Evolutionary conservation across 495 filamentous ascomycete species (phyloP), one percentile per base, ranked within the genome.

Genomic region (Trichoderma erinaceum): DNA sequence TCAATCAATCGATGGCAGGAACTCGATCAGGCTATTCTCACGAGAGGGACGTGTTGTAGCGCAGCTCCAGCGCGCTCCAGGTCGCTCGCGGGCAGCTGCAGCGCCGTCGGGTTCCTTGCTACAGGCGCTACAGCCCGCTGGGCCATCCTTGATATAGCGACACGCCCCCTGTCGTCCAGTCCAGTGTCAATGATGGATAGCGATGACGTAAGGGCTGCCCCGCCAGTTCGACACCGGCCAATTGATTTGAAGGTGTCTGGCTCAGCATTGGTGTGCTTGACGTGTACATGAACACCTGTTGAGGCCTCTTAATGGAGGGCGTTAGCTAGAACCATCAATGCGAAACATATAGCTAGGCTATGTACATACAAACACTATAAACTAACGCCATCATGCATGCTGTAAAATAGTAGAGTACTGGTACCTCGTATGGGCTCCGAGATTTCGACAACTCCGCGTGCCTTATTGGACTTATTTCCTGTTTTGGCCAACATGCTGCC

Each of bases 161-260:
- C 8, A 21, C 48, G 13, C 43, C 43, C 50, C 21, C 50, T 61
- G 25, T 23, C 6, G 25, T 1, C 10, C 6, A 8, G 6, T 52
- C 29, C 25, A 61, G 21, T 61, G 52, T 61, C 52, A 8, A 61
- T 61, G 52, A 61, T 23, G 52, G 52, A 3, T 8, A 3, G 52
- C 8, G 56, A 61, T 61, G 56, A 61, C 56, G 56, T 32, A 61
- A 61, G 56, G 56, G 15, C 56, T 61, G 56, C 56, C 27, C 56
- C 56, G 29, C 56, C 25, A 27, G 13, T 13, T 12, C 56, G 27
- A 32, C 25, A 1, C 25, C 10, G 27, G 25, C 56, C 56, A 61
- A 61, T 18, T 27, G 27, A 27, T 16, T 3, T 29, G 3, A 12
- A 25, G 18, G 21, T 2, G 15, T 4, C 21, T 1, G 4, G 29